A percentile compares a stretch with the other conserved stretches of the same genome.
These are phyloP conservation scores for Mycena belliarum DNA, from an alignment of 768 basidiomycete genomes.

Conservation along the genomic window DNA sequence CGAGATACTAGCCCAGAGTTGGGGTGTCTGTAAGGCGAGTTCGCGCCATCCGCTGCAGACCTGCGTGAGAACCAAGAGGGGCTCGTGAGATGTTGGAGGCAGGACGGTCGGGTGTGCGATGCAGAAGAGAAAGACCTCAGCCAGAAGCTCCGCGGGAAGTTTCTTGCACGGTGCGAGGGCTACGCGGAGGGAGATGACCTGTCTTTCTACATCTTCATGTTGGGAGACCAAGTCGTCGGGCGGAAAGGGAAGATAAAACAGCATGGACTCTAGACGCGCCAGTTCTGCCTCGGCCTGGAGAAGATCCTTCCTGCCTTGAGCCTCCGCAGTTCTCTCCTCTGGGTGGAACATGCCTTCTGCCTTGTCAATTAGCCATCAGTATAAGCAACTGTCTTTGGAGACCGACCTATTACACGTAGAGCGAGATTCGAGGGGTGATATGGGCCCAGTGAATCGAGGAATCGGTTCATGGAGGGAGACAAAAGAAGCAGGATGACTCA, in stretches of 20 bases:
- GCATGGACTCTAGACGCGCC: neutral
- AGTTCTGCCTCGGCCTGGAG: neutral
- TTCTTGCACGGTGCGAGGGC: constrained; percentile 1
- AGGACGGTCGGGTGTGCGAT: neutral
- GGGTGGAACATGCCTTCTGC: no score
- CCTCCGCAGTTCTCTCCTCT: no score
- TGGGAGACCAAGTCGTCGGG: neutral
- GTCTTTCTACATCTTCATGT: neutral
- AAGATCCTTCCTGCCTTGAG: neutral
- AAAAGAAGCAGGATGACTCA: no score
- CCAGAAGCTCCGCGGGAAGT: constrained; percentile 3
- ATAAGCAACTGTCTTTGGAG: no score
- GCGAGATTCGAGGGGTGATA: no score
- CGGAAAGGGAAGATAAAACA: neutral
- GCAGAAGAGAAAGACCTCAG: constrained; percentile 5
- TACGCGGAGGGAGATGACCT: neutral
- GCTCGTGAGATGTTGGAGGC: neutral
- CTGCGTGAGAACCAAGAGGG: neutral
- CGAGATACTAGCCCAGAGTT: constrained; percentile 7
- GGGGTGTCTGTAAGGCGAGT: neutral
- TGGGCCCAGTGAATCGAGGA: no score
- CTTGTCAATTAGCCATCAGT: no score
- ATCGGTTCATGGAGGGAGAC: no score
- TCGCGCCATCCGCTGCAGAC: constrained; percentile 7
- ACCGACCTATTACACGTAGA: no score